Evolutionary conservation across 2,329 filamentous ascomycete species (phyloP), one percentile per base, ranked within the genome.

Genomic region (Monosporascus sp.): DNA sequence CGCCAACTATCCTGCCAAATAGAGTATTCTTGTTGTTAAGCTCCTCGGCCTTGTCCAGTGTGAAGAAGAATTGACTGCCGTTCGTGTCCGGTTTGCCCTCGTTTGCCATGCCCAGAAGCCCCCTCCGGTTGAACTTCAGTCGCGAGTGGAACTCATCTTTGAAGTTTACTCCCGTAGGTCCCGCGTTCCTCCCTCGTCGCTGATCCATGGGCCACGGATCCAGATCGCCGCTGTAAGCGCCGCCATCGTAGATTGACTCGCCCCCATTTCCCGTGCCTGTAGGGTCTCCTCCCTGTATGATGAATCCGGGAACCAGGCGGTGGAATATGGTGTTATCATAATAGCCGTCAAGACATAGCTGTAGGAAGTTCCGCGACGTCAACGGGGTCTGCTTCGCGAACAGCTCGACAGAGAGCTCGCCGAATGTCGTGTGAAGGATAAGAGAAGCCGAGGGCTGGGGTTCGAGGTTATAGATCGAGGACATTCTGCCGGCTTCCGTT

Each of bases 51-150:
- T 87, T 91, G 57, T 84, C 91, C 50, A 99, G 73, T 0, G 94
- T 97, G 56, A 99, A 86, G 75, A 99, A 99, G 77, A 97, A 97
- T 71, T 99, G 94, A 69, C 90, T 96, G 36, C 90, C 89, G 73
- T 97, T 97, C 51, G 89, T 89, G 64, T 92, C 79, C 31, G 81
- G 80, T 49, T 74, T 75, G 46, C 91, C 86, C 56, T 89, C 87
- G 70, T 97, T 97, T 27, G 94, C 94, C 91, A 97, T 97, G n/a
- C 89, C 94, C 62, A 99, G 72, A 62, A 97, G 73, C 0, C 94
- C 94, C 55, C 94, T 81, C 47, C 94, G 80, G 63, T 95, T 97
- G 77, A 94, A 97, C 70, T 95, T 95, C 60, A 99, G 77, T 34
- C 94, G 82, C 62, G 87, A 90, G 70, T 97, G 93, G 60, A 97